A percentile compares a stretch with the other conserved stretches of the same genome.
These are phyloP conservation scores for Trypanosoma rangeli DNA, from an alignment of 208 protist genomes.

Conservation along the genomic window DNA sequence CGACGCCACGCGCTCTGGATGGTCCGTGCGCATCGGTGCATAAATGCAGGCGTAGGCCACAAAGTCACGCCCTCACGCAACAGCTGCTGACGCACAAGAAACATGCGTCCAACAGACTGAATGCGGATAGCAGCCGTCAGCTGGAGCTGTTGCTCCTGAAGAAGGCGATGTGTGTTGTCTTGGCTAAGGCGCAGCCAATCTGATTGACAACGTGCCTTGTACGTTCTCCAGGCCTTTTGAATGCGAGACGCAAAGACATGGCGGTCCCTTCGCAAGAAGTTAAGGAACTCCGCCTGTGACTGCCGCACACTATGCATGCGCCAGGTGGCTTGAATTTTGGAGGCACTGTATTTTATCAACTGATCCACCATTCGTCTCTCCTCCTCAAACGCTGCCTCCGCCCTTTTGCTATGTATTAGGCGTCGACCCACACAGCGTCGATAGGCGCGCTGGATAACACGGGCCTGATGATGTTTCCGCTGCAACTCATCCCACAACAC, in stretches of 20 bases:
- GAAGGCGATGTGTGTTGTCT: neutral
- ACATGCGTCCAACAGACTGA: conserved; percentile 62
- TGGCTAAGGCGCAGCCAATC: conserved; percentile 5
- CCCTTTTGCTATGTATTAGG: neutral
- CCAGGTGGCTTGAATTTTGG: conserved; percentile 66
- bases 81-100: conserved; percentile 32
- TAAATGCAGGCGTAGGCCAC: conserved; percentile 7
- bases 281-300: conserved; percentile 25
- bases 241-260: conserved; percentile 49
- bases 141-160: conserved; percentile 22
- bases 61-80: neutral
- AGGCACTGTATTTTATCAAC: conserved; percentile 36
- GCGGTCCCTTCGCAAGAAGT: conserved; percentile 53
- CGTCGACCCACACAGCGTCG: conserved; percentile 25
- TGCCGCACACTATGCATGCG: conserved; percentile 35
- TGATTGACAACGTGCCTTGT: conserved; percentile 23
- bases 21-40: conserved; percentile 24
- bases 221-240: conserved; percentile 52
- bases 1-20: conserved; percentile 62
- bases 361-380: conserved; percentile 16
- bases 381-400: conserved; percentile 7
- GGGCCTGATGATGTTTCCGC: conserved; percentile 15
- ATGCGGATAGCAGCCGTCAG: conserved; percentile 33
- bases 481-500: conserved; percentile 3
- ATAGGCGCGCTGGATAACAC: conserved; percentile 33